These are phyloP conservation scores for Climacium dendroides DNA, from an alignment of 225 moss, liverwort and hornwort genomes.

Conservation along the genomic window DNA sequence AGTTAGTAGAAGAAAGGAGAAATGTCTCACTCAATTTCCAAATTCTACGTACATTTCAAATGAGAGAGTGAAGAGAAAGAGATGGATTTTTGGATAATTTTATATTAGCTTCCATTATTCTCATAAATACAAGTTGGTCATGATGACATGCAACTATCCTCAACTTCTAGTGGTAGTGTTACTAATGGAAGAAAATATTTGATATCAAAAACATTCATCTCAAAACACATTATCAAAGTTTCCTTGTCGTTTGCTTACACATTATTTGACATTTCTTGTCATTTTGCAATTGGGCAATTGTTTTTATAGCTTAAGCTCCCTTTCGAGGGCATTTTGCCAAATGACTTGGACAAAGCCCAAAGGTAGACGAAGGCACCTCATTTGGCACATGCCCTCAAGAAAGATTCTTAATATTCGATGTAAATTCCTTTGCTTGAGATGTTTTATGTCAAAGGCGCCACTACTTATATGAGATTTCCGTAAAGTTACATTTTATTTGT, in stretches of 20 bases:
- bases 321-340: neutral
- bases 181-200: neutral
- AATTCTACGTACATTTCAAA: neutral
- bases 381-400: neutral
- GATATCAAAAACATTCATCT: neutral
- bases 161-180: neutral
- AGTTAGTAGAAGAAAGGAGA: neutral
- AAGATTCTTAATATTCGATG: neutral
- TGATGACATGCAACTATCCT: neutral
- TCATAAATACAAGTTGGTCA: neutral
- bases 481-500: neutral
- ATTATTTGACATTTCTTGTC: too few species aligned
- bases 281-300: neutral
- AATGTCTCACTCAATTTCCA: neutral
- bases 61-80: neutral
- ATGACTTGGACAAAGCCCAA: neutral
- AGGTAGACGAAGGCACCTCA: too few species aligned
- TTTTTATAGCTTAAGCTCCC: neutral
- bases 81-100: neutral
- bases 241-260: neutral
- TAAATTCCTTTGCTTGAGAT: neutral
- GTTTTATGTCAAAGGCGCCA: neutral
- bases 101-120: neutral
- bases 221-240: neutral
- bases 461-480: neutral